phyloP scores from a whole-genome alignment of 306 rosid species.

The Acacia crassicarpa region DNA sequence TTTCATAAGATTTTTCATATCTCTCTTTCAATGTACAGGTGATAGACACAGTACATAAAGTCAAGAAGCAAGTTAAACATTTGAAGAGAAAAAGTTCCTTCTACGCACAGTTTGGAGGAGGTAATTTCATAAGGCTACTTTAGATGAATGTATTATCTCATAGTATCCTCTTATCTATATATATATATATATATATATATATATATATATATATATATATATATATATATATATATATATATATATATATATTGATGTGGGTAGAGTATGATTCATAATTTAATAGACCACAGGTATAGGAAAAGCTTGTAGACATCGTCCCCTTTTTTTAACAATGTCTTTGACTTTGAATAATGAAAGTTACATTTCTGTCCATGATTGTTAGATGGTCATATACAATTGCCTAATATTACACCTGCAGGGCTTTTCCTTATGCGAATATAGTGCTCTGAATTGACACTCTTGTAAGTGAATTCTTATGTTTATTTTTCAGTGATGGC shows the following conservation, averaged over 20 bases:
- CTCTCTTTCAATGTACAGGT: slow-evolving; percentile 36
- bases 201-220: too few species aligned
- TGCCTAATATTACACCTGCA: slow-evolving; percentile 63
- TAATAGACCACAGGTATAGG: slow-evolving; percentile 62
- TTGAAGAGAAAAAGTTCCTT: slow-evolving; percentile 69
- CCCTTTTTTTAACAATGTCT: slow-evolving; percentile 52
- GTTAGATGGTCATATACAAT: slow-evolving; percentile 43
- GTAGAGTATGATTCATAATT: not conserved
- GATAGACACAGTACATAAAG: too few species aligned
- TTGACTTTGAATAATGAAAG: slow-evolving; percentile 29
- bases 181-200: too few species aligned
- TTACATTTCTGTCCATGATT: slow-evolving; percentile 1
- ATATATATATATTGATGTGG: not conserved
- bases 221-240: too few species aligned
- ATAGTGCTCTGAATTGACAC: slow-evolving; percentile 82
- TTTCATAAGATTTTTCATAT: too few species aligned
- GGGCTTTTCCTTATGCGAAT: slow-evolving; percentile 87
- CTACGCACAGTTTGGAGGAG: slow-evolving; percentile 80
- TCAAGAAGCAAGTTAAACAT: too few species aligned
- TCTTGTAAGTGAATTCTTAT: slow-evolving; percentile 53
- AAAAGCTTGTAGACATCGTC: slow-evolving; percentile 74
- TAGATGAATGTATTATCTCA: slow-evolving; percentile 27
- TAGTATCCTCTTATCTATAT: slow-evolving; percentile 3
- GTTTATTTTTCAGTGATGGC: slow-evolving; percentile 19
- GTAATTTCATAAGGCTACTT: slow-evolving; percentile 41